These are phyloP conservation scores for Suillus brevipes DNA, from an alignment of 768 basidiomycete species.

Conservation along the genomic window DNA sequence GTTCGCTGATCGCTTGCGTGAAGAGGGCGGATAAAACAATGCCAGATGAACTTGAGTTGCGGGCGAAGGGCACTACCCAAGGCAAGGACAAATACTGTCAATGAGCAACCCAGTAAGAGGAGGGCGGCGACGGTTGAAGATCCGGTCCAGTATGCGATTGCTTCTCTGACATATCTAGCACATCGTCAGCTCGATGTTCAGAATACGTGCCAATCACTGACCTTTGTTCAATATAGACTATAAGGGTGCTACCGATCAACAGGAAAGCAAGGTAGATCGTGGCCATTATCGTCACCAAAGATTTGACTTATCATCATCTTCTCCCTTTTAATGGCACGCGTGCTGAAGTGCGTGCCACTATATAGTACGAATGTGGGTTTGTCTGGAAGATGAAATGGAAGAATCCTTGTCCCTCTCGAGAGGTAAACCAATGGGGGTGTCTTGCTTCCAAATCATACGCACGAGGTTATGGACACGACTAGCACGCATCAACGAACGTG, in stretches of 20 bases:
- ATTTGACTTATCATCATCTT: not conserved
- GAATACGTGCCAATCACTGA: constrained; percentile 7
- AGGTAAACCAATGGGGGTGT: not conserved
- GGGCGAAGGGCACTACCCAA: constrained; percentile 33
- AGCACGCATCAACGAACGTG: constrained; percentile 5
- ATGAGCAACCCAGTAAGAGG: constrained; percentile 26
- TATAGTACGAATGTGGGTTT: not conserved
- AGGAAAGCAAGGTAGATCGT: constrained; percentile 20
- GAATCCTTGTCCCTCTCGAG: not conserved
- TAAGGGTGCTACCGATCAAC: constrained; percentile 20
- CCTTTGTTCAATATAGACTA: constrained; percentile 20
- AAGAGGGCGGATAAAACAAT: constrained; percentile 49
- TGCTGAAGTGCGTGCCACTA: not conserved
- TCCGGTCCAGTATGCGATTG: constrained; percentile 30
- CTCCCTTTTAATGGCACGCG: not conserved
- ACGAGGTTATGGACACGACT: constrained; percentile 6
- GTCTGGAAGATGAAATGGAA: not conserved
- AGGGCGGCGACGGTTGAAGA: constrained; percentile 29
- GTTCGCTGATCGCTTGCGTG: constrained; percentile 40
- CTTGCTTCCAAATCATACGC: constrained; percentile 2
- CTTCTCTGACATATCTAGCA: constrained; percentile 17
- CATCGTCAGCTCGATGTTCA: not conserved
- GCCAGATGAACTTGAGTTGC: constrained; percentile 49
- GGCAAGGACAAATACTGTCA: constrained; percentile 22
- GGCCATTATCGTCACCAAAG: not conserved